phyloP scores from a whole-genome alignment of 179 eudicot species.

The Vitellaria paradoxa region DNA sequence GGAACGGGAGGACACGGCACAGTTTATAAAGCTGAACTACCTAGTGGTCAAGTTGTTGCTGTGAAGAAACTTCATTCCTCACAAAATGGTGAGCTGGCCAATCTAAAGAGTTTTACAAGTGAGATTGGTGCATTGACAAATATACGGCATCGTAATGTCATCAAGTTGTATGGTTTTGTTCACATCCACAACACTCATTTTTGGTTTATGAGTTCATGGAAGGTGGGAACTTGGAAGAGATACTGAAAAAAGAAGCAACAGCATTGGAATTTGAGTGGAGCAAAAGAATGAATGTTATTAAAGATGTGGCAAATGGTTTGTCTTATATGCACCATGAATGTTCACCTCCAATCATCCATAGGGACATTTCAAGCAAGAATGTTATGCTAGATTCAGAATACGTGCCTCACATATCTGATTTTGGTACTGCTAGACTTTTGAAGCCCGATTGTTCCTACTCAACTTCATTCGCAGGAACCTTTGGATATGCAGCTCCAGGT shows the following conservation, averaged over 20 bases:
- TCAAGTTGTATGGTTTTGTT: constrained; percentile 26
- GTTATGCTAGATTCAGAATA: constrained; percentile 32
- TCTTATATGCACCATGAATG: constrained; percentile 47
- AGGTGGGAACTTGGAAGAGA: constrained; percentile 21
- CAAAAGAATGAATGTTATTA: constrained; percentile 28
- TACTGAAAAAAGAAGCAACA: background rate
- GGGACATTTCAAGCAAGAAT: constrained; percentile 42
- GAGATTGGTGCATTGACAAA: constrained; percentile 25
- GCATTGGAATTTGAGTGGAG: constrained; percentile 22
- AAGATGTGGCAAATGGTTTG: constrained; percentile 34
- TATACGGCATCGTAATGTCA: constrained; percentile 25
- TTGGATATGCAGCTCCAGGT: too few relatives aligned
- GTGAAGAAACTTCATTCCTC: constrained; percentile 21
- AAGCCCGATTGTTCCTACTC: too few relatives aligned
- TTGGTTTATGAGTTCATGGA: constrained; percentile 21
- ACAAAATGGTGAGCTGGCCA: too few relatives aligned
- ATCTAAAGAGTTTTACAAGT: background rate
- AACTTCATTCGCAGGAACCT: too few relatives aligned
- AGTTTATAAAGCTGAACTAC: constrained; percentile 12
- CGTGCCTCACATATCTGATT: constrained; percentile 41
- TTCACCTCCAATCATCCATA: constrained; percentile 34
- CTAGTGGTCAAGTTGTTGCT: constrained; percentile 25
- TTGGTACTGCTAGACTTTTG: constrained; percentile 35
- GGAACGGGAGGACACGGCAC: background rate
- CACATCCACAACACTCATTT: constrained; percentile 9